A percentile compares a stretch with the other conserved stretches of the same genome.
Evolutionary conservation across 352 stramenopile species (phyloP).

Genomic region (Phytophthora quininea): DNA sequence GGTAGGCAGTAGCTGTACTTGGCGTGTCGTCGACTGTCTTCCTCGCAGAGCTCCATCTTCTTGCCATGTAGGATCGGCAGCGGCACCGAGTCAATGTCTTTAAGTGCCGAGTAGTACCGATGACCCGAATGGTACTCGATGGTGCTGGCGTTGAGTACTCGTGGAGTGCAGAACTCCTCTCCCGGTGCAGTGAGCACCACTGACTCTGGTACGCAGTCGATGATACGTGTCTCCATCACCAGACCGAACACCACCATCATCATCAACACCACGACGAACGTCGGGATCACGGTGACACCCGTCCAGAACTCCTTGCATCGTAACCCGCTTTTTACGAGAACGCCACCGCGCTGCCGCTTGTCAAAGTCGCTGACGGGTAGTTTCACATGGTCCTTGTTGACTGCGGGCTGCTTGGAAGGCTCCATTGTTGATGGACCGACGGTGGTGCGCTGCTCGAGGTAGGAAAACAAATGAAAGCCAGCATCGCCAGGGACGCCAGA

Average conservation of each 20-base stretch:
- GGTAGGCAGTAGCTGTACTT: slow-evolving; percentile 48
- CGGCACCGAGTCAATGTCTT: slow-evolving; percentile 15
- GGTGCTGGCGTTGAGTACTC: neutral
- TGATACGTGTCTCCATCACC: slow-evolving; percentile 4
- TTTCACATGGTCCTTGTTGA: neutral
- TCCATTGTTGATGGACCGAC: neutral
- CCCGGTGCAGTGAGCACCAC: slow-evolving; percentile 2
- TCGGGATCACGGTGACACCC: slow-evolving; percentile 4
- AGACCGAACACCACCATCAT: slow-evolving; percentile 15
- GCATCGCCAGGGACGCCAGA: neutral
- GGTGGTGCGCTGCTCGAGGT: neutral
- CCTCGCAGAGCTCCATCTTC: slow-evolving; percentile 23
- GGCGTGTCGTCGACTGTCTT: slow-evolving; percentile 1
- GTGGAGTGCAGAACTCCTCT: slow-evolving; percentile 8
- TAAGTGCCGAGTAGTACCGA: slow-evolving; percentile 25
- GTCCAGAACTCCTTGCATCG: slow-evolving; percentile 3
- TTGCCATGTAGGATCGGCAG: slow-evolving; percentile 29
- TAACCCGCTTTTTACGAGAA: neutral
- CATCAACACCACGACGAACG: slow-evolving; percentile 14
- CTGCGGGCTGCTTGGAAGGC: neutral
- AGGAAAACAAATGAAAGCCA: neutral
- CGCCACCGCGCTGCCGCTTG: neutral
- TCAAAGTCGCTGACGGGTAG: slow-evolving; percentile 1
- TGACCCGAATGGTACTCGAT: slow-evolving; percentile 31
- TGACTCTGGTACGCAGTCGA: slow-evolving; percentile 4